These are phyloP conservation scores for Phytopythium delawarense DNA, from an alignment of 352 stramenopile species.

Conservation along the genomic window DNA sequence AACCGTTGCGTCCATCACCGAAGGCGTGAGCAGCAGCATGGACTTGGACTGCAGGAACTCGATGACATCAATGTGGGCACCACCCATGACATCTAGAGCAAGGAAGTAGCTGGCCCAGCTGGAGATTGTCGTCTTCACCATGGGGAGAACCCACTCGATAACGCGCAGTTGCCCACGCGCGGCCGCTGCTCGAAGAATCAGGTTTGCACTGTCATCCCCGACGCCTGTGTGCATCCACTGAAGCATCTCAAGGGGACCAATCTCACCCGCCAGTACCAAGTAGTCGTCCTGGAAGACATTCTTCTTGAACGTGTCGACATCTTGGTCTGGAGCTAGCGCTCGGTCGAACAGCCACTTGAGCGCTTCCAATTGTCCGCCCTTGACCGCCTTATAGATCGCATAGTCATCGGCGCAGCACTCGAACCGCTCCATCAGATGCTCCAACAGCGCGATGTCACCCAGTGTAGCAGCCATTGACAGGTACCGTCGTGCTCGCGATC, in stretches of 20 bases:
- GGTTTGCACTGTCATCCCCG: too few species aligned
- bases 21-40: not conserved
- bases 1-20: not conserved
- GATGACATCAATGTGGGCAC: too few species aligned
- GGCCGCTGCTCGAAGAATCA: too few species aligned
- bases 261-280: not conserved
- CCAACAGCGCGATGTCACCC: not conserved
- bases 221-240: not conserved
- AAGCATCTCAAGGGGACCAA: not conserved
- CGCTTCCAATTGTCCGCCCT: not conserved
- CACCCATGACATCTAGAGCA: too few species aligned
- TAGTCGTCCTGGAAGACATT: not conserved
- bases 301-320: not conserved
- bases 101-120: too few species aligned
- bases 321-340: not conserved
- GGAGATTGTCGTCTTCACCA: not conserved
- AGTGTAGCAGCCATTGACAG: not conserved
- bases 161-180: not conserved
- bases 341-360: not conserved
- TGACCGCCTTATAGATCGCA: not conserved
- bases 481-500: not conserved
- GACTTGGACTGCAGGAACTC: too few species aligned
- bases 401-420: not conserved
- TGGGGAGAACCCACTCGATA: not conserved
- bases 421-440: not conserved